phyloP scores from a whole-genome alignment of 2,329 filamentous ascomycete genomes.

The Penicillium sclerotigenum region DNA sequence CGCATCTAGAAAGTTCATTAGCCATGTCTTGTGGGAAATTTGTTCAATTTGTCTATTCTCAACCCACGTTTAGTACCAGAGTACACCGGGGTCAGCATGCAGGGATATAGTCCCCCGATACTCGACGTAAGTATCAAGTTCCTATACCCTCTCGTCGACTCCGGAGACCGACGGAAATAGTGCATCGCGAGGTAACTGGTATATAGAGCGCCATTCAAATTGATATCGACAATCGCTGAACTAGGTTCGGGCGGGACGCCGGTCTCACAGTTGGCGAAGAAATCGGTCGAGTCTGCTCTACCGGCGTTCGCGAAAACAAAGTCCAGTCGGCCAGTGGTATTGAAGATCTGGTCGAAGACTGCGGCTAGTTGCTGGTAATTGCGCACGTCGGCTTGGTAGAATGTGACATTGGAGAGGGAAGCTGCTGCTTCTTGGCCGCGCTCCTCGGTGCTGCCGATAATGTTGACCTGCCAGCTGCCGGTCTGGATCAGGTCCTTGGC shows the following conservation, averaged over 20 bases:
- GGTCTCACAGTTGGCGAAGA: conserved; percentile 32
- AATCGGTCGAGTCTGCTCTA: conserved; percentile 43
- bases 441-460: conserved; percentile 40
- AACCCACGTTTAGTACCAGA: conserved; percentile 36
- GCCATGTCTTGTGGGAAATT: neutral
- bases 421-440: conserved; percentile 31
- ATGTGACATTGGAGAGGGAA: conserved; percentile 30
- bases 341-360: conserved; percentile 41
- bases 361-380: conserved; percentile 34
- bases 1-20: conserved; percentile 18
- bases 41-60: neutral
- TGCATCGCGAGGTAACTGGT: conserved; percentile 42
- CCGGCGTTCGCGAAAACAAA: conserved; percentile 53
- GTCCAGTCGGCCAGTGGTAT: conserved; percentile 39
- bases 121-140: conserved; percentile 37
- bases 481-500: conserved; percentile 38
- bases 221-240: conserved; percentile 40
- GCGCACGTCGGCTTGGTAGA: conserved; percentile 41
- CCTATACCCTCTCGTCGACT: conserved; percentile 20
- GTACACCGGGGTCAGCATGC: conserved; percentile 34
- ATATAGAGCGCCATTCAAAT: conserved; percentile 42
- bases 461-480: conserved; percentile 40
- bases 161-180: conserved; percentile 36
- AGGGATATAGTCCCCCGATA: conserved; percentile 40
- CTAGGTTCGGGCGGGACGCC: conserved; percentile 28